Evolutionary conservation across 1,284 basidiomycete species (phyloP).

Genomic region (Hemileia vastatrix): DNA sequence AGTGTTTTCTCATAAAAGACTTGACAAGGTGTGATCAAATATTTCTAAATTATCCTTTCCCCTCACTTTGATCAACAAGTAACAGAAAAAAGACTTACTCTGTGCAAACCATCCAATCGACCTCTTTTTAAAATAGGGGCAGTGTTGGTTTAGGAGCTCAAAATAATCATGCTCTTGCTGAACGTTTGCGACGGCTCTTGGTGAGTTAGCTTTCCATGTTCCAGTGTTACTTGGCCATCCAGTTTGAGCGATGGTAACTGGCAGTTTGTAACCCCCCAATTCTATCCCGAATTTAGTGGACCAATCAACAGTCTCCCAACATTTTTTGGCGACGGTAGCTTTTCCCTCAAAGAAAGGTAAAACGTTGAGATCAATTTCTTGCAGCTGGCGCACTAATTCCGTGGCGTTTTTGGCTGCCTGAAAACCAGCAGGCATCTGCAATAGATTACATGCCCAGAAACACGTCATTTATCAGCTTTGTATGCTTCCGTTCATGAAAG

Average conservation of each 20-base stretch:
- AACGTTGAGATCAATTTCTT: constrained; percentile 59
- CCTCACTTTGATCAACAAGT: constrained; percentile 44
- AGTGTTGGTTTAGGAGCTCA: constrained; percentile 57
- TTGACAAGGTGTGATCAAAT: not conserved
- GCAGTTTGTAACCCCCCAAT: not conserved
- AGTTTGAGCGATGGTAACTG: constrained; percentile 25
- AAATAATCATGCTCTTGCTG: constrained; percentile 46
- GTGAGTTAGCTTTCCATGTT: constrained; percentile 30
- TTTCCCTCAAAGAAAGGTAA: constrained; percentile 59
- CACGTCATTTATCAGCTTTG: no score
- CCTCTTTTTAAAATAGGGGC: constrained; percentile 37
- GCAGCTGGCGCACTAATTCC: constrained; percentile 55
- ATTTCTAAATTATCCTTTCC: not conserved
- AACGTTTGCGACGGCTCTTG: constrained; percentile 29
- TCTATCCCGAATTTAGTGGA: constrained; percentile 55
- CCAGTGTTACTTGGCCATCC: constrained; percentile 36
- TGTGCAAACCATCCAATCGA: constrained; percentile 69
- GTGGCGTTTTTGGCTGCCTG: constrained; percentile 7
- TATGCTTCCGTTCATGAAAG: no score
- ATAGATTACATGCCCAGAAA: no score
- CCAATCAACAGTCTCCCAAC: constrained; percentile 55
- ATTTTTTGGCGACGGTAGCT: constrained; percentile 55
- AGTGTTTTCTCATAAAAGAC: not conserved
- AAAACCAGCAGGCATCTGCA: constrained; percentile 35
- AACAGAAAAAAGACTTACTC: constrained; percentile 51